Evolutionary conservation across 2,329 filamentous ascomycete species (phyloP), one percentile per base, ranked within the genome.

Genomic region (Fusarium penzigii): DNA sequence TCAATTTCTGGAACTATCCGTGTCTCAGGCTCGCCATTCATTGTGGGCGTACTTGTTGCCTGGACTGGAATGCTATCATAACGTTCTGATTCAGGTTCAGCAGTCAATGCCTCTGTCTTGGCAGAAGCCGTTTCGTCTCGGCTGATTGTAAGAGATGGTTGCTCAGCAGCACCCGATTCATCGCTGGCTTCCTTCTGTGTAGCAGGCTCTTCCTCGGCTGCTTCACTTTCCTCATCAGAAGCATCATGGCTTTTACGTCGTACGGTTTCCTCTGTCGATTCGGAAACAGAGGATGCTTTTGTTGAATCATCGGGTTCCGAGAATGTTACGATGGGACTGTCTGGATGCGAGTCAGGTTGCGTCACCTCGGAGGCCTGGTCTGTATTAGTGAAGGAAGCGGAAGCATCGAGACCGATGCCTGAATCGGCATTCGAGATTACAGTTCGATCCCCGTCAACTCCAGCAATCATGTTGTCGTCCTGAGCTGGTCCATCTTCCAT

Each of bases 271-370:
- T 86, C 80, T 2, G 83, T 86, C 2, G 80, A 82, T 54, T 85
- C 84, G 6, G 83, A 86, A 10, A 87, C 65, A 0, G 84, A 87
- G 0, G 83, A 87, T 5, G 84, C 84, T 59, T 81, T 83, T 7
- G 84, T 87, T 3, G 83, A 86, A 45, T 80, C 77, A 13, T 77
- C 81, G 39, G 78, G 72, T 52, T 86, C 83, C 6, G 82, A 85
- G 14, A 75, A 76, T 17, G 71, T 71, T 42, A 77, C 76, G 17
- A 78, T 66, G 1, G 83, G 83, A 13, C 83, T 86, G 11, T 78
- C 68, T 5, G 83, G 81, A 47, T 80, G 80, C 2, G 83, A 87
- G 65, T 85, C 82, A 17, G 75, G 76, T 49, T 74, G 75, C 3
- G 78, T 76, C 43, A 78, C 69, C 29, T 78, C 74, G 3, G 78